These are phyloP conservation scores for Plasmodium vinckei DNA, from an alignment of 169 alveolate species.

Conservation along the genomic window DNA sequence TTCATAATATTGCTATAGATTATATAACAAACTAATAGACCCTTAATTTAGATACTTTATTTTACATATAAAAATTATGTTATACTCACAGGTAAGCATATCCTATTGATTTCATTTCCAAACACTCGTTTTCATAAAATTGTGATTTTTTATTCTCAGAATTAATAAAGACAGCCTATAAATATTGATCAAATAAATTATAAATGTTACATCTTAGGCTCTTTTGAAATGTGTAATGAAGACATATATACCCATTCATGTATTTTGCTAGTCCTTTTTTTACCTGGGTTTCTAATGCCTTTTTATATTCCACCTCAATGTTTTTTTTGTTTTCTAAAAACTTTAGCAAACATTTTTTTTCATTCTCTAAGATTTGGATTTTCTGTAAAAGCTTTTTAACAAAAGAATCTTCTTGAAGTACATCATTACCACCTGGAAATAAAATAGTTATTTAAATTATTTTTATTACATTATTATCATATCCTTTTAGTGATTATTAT, in stretches of 20 bases:
- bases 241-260: not conserved
- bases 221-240: not conserved
- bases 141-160: conserved; percentile 52
- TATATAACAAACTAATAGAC: not conserved
- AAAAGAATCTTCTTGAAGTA: conserved; percentile 3
- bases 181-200: not conserved
- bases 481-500: too few relatives aligned
- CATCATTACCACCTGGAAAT: not conserved
- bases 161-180: conserved; percentile 51
- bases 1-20: not conserved
- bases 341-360: conserved; percentile 39
- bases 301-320: conserved; percentile 42
- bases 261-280: not conserved
- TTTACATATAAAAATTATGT: not conserved
- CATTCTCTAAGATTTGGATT: conserved; percentile 64
- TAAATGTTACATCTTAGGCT: not conserved
- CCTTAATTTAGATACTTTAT: not conserved
- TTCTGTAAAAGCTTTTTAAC: conserved; percentile 44
- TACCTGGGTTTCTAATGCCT: conserved; percentile 67
- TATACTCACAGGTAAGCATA: conserved; percentile 44
- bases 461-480: too few relatives aligned
- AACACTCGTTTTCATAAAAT: conserved; percentile 69
- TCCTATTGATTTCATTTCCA: conserved; percentile 65
- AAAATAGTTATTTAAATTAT: too few relatives aligned
- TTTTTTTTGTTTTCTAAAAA: conserved; percentile 56